Conservation (phyloP, 306 rosid species). For the Sechiopsis laciniata region DNA sequence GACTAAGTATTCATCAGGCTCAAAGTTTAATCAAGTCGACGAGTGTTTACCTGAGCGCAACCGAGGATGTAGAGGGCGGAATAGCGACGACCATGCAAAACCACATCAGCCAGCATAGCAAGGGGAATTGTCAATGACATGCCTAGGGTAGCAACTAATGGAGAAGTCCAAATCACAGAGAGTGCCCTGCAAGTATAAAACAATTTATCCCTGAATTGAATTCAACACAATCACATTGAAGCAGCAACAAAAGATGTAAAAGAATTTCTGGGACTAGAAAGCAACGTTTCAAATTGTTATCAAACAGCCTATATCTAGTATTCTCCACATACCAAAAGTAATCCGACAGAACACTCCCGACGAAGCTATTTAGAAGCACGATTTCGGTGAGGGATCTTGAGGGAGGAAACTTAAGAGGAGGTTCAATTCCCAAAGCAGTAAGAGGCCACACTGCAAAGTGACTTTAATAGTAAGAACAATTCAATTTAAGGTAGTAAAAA, state of each 20-base stretch:
- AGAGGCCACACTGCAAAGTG: slow-evolving; percentile 59
- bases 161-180: slow-evolving; percentile 73
- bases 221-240: not conserved
- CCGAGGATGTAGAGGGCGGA: slow-evolving; percentile 54
- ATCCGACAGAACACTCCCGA: slow-evolving; percentile 57
- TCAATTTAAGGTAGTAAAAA: not conserved
- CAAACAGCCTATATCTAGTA: not conserved
- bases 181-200: slow-evolving; percentile 49
- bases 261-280: not conserved
- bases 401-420: slow-evolving; percentile 44
- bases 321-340: slow-evolving; percentile 52
- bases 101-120: slow-evolving; percentile 74
- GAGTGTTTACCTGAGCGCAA: slow-evolving; percentile 50
- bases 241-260: not conserved
- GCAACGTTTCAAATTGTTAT: not conserved
- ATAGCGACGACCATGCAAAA: slow-evolving; percentile 53
- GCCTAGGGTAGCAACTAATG: slow-evolving; percentile 65
- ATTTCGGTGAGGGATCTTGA: slow-evolving; percentile 42
- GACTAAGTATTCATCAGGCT: not conserved
- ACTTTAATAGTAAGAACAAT: slow-evolving; percentile 1
- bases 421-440: slow-evolving; percentile 57
- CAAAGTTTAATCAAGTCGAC: not conserved
- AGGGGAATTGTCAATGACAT: slow-evolving; percentile 70
- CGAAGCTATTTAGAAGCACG: slow-evolving; percentile 50
- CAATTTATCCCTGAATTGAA: not conserved